These are phyloP conservation scores for Telfairia occidentalis DNA, from an alignment of 331 rosid species.

Conservation along the genomic window DNA sequence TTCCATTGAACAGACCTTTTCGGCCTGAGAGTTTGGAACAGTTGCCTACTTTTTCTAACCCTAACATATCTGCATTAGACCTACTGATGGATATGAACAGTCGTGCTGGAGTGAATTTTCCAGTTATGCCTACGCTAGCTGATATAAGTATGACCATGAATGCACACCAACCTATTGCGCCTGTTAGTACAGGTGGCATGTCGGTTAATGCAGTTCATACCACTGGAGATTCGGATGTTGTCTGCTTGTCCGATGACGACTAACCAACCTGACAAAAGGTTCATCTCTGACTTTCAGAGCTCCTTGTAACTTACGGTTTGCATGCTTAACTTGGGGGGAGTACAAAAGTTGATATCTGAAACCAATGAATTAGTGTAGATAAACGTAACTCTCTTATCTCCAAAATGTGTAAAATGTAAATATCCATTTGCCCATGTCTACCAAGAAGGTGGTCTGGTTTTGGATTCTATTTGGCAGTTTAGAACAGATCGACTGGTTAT, in stretches of 20 bases:
- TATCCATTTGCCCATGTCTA: background rate
- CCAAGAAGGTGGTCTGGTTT: background rate
- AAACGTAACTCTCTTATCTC: background rate
- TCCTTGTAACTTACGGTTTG: background rate
- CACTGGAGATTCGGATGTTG: constrained; percentile 27
- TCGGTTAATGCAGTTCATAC: constrained; percentile 19
- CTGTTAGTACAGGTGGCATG: constrained; percentile 6
- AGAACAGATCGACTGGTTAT: background rate
- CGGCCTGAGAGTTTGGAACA: constrained; percentile 14
- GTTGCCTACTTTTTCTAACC: constrained; percentile 16
- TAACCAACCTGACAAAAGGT: constrained; percentile 24
- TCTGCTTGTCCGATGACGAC: constrained; percentile 79
- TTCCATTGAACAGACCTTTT: constrained; percentile 17
- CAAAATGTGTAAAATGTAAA: background rate
- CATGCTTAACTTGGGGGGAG: background rate
- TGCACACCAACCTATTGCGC: constrained; percentile 8
- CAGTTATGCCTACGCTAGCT: constrained; percentile 12
- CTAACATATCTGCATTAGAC: constrained; percentile 21
- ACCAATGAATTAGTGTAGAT: background rate
- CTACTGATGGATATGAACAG: constrained; percentile 16
- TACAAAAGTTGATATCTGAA: background rate
- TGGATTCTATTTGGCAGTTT: background rate
- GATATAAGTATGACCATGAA: constrained; percentile 13
- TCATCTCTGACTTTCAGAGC: background rate
- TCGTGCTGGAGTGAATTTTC: constrained; percentile 23